phyloP scores from a whole-genome alignment of 805 yeast genomes.

The Torulaspora indica region DNA sequence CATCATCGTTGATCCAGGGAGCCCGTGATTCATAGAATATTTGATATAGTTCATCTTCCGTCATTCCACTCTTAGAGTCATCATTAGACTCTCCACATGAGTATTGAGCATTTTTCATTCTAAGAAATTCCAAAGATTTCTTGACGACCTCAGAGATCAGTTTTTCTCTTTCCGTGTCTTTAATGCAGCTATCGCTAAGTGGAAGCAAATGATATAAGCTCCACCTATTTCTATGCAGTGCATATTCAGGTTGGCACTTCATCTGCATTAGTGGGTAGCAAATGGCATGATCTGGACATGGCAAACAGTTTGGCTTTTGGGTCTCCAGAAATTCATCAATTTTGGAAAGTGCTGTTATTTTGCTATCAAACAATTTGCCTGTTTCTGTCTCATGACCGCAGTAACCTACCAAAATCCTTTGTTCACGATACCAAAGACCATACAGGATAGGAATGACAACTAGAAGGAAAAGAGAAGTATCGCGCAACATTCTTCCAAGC shows the following conservation, averaged over 20 bases:
- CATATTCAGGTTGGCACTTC: slow-evolving; percentile 67
- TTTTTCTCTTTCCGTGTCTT: slow-evolving; percentile 68
- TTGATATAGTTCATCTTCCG: slow-evolving; percentile 47
- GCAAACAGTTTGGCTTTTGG: slow-evolving; percentile 58
- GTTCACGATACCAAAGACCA: slow-evolving; percentile 60
- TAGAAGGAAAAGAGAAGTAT: slow-evolving; percentile 35
- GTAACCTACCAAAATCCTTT: slow-evolving; percentile 60
- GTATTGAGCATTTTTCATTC: slow-evolving; percentile 61
- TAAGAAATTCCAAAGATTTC: slow-evolving; percentile 60
- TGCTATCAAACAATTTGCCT: slow-evolving; percentile 1
- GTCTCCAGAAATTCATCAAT: slow-evolving; percentile 45
- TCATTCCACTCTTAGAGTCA: slow-evolving; percentile 48
- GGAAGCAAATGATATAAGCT: slow-evolving; percentile 54
- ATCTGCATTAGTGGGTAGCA: slow-evolving; percentile 59
- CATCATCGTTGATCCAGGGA: slow-evolving; percentile 44
- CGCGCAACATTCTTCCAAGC: slow-evolving; percentile 16
- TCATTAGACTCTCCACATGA: slow-evolving; percentile 53
- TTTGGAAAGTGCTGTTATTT: slow-evolving; percentile 8
- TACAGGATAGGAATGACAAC: slow-evolving; percentile 40
- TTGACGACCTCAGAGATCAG: slow-evolving; percentile 60
- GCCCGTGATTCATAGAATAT: slow-evolving; percentile 41
- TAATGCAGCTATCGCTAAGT: slow-evolving; percentile 59
- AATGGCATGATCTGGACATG: slow-evolving; percentile 77
- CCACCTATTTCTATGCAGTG: slow-evolving; percentile 38
- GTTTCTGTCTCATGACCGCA: slow-evolving; percentile 57